phyloP scores from a whole-genome alignment of 257 asterid genomes.

The Primulina tabacum region DNA sequence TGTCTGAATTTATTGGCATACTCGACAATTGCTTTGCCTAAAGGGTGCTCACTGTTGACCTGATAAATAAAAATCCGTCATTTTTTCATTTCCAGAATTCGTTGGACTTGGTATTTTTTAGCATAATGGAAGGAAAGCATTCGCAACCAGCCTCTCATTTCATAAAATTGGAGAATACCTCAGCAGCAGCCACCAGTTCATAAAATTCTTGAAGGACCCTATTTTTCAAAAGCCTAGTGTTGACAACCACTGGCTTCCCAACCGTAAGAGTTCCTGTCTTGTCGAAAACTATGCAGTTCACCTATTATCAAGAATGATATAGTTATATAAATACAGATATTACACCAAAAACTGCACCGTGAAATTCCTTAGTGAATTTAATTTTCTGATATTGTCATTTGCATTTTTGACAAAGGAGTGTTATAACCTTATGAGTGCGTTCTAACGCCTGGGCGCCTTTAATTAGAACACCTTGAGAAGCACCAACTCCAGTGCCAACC shows the following conservation, averaged over 20 bases:
- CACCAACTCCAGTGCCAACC: constrained; percentile 87
- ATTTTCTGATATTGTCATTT: background rate
- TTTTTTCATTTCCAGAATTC: background rate
- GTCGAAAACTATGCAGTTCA: constrained; percentile 67
- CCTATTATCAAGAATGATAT: constrained; percentile 34
- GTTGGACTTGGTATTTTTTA: too few relatives aligned
- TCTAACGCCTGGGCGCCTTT: constrained; percentile 92
- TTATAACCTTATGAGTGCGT: constrained; percentile 69
- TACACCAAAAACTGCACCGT: background rate
- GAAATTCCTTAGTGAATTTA: background rate
- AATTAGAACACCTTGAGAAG: constrained; percentile 76
- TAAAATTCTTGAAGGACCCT: constrained; percentile 50
- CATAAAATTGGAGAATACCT: constrained; percentile 44
- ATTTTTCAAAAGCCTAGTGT: constrained; percentile 48
- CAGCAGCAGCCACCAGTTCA: constrained; percentile 73
- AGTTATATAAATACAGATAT: constrained; percentile 2
- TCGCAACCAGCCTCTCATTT: background rate
- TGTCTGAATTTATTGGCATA: constrained; percentile 47
- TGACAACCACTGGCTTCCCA: constrained; percentile 76
- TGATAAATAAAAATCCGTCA: constrained; percentile 22
- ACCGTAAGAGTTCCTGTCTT: constrained; percentile 83
- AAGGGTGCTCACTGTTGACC: constrained; percentile 88
- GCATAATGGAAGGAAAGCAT: too few relatives aligned
- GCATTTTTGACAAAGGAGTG: background rate
- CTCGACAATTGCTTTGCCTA: constrained; percentile 71